Percentiles rank a stretch among this genome's conserved stretches.
These are phyloP conservation scores for Fusarium siculi DNA, from an alignment of 2,329 filamentous ascomycete genomes.

Conservation along the genomic window DNA sequence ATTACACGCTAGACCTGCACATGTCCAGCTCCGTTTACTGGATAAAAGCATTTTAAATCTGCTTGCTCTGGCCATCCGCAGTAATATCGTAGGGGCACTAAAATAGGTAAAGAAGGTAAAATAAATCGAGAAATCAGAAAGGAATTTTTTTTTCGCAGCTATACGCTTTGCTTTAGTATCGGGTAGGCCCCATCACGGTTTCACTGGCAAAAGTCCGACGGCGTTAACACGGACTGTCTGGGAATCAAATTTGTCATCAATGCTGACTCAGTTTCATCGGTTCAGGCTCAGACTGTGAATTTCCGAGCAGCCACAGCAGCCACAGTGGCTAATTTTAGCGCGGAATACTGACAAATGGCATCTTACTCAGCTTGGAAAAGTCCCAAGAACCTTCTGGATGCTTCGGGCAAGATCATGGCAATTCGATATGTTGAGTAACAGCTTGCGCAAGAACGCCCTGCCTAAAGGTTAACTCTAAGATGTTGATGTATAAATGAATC, in stretches of 20 bases:
- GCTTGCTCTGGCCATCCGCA: no score
- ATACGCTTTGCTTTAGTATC: not conserved
- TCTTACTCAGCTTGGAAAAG: not conserved
- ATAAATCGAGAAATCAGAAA: no score
- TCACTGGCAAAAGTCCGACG: not conserved
- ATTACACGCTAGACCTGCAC: no score
- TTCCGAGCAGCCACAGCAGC: not conserved
- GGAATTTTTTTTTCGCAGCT: no score
- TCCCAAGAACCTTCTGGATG: not conserved
- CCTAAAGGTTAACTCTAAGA: not conserved
- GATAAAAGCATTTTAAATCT: no score
- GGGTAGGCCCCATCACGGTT: not conserved
- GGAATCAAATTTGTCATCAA: not conserved
- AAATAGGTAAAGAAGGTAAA: no score
- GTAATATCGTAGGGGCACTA: no score
- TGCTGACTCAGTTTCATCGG: not conserved
- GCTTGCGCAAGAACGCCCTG: slow-evolving; percentile 5
- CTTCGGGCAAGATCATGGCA: slow-evolving; percentile 1
- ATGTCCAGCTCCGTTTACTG: no score
- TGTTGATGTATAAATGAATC: not conserved
- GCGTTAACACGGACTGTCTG: not conserved
- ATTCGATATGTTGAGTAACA: slow-evolving; percentile 7
- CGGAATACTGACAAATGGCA: slow-evolving; percentile 6
- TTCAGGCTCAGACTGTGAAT: not conserved
- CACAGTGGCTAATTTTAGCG: not conserved